Evolutionary conservation across 2,329 filamentous ascomycete genomes (phyloP).

Genomic region (Stagonosporopsis tanaceti): DNA sequence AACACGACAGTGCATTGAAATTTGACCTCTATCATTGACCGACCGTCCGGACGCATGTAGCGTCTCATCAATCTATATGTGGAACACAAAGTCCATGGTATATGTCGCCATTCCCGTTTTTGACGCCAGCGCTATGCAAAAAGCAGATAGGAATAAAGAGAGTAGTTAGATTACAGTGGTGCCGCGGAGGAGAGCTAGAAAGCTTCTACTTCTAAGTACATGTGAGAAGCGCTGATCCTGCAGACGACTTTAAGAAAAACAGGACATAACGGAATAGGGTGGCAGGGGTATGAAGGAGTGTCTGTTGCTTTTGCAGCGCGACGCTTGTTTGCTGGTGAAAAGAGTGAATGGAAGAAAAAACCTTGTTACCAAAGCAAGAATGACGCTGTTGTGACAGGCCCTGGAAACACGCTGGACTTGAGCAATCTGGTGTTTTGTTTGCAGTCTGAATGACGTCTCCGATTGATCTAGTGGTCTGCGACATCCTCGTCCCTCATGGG

Average conservation of each 20-base stretch:
- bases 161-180: conserved; percentile 26
- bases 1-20: conserved; percentile 31
- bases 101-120: conserved; percentile 28
- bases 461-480: conserved; percentile 40
- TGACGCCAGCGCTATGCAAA: conserved; percentile 38
- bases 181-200: conserved; percentile 5
- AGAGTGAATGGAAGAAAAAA: conserved; percentile 18
- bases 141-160: conserved; percentile 22
- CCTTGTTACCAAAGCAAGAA: not conserved
- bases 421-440: conserved; percentile 2
- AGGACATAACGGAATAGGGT: not conserved
- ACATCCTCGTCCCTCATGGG: conserved; percentile 67
- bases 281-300: conserved; percentile 30
- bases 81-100: conserved; percentile 21
- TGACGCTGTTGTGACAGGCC: not conserved
- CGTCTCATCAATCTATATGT: conserved; percentile 25
- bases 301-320: conserved; percentile 23
- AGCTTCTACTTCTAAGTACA: conserved; percentile 25
- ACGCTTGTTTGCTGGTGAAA: conserved; percentile 21
- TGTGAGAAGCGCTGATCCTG: conserved; percentile 27
- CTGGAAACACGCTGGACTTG: conserved; percentile 2
- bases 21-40: conserved; percentile 22
- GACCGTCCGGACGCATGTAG: conserved; percentile 8
- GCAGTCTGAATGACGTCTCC: not conserved
- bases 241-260: conserved; percentile 26